Percentiles rank a stretch among this genome's conserved stretches.
These are phyloP conservation scores for Physcomitrium patens DNA, from an alignment of 225 moss, liverwort and hornwort genomes.

Conservation along the genomic window DNA sequence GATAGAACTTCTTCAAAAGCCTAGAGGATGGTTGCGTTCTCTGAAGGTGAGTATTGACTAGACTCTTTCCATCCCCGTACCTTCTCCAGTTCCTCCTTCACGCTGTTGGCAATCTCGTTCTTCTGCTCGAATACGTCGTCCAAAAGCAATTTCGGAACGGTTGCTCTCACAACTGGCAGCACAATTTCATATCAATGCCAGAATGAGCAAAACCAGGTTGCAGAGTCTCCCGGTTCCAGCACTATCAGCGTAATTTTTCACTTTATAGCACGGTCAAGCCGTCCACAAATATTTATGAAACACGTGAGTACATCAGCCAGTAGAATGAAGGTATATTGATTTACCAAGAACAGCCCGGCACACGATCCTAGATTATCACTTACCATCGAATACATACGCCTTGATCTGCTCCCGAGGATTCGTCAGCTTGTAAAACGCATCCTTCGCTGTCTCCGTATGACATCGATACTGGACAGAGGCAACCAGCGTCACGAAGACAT, in stretches of 20 bases:
- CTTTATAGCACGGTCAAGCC: no score
- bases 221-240: slow-evolving; percentile 11
- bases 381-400: slow-evolving; percentile 92
- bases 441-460: slow-evolving; percentile 64
- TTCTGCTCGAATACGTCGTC: slow-evolving; percentile 92
- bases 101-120: slow-evolving; percentile 82
- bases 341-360: background rate
- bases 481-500: slow-evolving; percentile 88
- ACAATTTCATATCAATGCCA: slow-evolving; percentile 5
- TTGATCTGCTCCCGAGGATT: slow-evolving; percentile 85
- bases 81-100: slow-evolving; percentile 85
- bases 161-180: slow-evolving; percentile 79
- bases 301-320: background rate
- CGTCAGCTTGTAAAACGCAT: slow-evolving; percentile 83
- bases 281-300: no score
- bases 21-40: no score
- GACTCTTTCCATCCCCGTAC: slow-evolving; percentile 26
- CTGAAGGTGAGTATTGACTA: background rate
- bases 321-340: background rate
- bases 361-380: background rate
- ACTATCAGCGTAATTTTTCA: background rate
- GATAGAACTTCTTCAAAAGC: background rate
- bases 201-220: background rate
- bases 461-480: slow-evolving; percentile 86
- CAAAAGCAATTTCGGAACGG: slow-evolving; percentile 79